phyloP scores from a whole-genome alignment of 106 monocot genomes.

The Dendrobium chrysotoxum region DNA sequence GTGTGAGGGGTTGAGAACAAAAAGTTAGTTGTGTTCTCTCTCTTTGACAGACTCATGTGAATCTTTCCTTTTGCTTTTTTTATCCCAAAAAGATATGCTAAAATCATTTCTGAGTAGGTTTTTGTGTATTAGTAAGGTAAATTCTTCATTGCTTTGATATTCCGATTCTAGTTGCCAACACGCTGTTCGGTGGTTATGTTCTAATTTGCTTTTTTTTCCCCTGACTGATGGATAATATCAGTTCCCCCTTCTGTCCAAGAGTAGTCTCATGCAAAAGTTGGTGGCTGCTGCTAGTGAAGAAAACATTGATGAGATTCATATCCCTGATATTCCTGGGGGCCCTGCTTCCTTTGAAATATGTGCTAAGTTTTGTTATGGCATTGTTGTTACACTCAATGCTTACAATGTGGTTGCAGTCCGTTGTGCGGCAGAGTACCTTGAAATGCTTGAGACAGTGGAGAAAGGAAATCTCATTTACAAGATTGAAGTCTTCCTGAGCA shows the following conservation, averaged over 20 bases:
- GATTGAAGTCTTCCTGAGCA: slow-evolving; percentile 39
- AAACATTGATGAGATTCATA: slow-evolving; percentile 24
- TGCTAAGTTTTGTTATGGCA: slow-evolving; percentile 55
- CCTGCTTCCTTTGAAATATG: slow-evolving; percentile 44
- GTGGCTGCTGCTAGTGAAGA: slow-evolving; percentile 11
- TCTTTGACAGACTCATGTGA: neutral
- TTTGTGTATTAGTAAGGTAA: neutral
- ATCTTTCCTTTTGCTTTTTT: neutral
- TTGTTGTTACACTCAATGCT: slow-evolving; percentile 45
- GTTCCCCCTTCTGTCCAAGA: slow-evolving; percentile 55
- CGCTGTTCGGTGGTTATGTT: neutral
- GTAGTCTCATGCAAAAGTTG: slow-evolving; percentile 32
- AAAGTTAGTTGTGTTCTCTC: too few relatives aligned
- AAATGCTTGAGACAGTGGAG: slow-evolving; percentile 42
- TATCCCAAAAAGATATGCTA: neutral
- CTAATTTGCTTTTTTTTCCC: neutral
- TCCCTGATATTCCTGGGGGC: slow-evolving; percentile 44
- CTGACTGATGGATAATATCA: slow-evolving; percentile 4
- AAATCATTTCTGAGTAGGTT: neutral
- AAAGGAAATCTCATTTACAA: slow-evolving; percentile 48
- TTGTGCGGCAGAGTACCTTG: slow-evolving; percentile 52
- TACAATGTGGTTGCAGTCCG: slow-evolving; percentile 40
- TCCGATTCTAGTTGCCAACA: neutral
- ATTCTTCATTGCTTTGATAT: neutral
- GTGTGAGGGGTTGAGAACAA: too few relatives aligned